Conservation (phyloP, 148 eudicot genomes). For the Fagopyrum homotropicum region DNA sequence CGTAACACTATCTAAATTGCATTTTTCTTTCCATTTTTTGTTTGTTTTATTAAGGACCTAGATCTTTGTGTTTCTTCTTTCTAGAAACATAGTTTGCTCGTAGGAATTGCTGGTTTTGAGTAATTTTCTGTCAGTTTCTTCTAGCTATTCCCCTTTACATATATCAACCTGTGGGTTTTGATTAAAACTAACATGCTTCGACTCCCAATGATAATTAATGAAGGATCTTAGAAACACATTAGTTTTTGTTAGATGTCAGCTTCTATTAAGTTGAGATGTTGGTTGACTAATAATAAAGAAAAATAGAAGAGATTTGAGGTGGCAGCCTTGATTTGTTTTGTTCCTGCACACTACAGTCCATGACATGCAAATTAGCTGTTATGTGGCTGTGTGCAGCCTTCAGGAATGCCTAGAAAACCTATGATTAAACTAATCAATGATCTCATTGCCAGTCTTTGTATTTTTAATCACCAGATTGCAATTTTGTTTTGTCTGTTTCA, state of each 20-base stretch:
- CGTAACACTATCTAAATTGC: background rate
- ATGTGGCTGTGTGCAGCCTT: background rate
- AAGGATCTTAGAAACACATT: background rate
- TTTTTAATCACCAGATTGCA: background rate
- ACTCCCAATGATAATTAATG: background rate
- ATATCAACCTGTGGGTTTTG: constrained; percentile 1
- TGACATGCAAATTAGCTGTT: background rate
- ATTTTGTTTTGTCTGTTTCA: background rate
- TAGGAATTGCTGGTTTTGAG: background rate
- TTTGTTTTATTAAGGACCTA: background rate
- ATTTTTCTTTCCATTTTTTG: background rate
- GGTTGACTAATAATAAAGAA: background rate
- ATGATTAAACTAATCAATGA: background rate
- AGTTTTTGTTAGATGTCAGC: constrained; percentile 5
- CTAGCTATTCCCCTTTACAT: background rate
- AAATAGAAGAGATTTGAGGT: background rate
- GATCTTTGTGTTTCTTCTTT: background rate
- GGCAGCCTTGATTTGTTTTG: background rate
- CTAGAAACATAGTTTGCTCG: background rate
- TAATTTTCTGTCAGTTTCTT: background rate
- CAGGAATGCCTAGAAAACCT: background rate
- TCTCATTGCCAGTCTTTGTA: background rate
- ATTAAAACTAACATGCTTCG: constrained; percentile 16
- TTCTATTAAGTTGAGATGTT: constrained; percentile 1
- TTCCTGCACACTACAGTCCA: background rate